Evolutionary conservation across 2,329 filamentous ascomycete species (phyloP).

Genomic region (Helotiales sp.): DNA sequence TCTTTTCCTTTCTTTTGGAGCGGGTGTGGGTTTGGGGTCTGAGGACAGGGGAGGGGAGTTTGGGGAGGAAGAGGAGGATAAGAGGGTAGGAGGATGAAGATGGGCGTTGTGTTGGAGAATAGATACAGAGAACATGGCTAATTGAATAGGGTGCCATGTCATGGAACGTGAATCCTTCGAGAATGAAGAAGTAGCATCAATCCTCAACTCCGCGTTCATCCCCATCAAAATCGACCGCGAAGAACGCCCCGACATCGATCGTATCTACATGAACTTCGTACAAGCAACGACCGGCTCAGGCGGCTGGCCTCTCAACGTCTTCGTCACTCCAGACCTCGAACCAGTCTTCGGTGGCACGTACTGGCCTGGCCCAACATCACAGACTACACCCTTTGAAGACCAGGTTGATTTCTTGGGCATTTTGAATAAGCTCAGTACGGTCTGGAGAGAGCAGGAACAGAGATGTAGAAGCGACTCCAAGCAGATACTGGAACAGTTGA

Average conservation of each 20-base stretch:
- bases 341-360: conserved; percentile 97
- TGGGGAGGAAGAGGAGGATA: neutral
- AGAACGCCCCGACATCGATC: conserved; percentile 90
- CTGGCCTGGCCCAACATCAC: conserved; percentile 67
- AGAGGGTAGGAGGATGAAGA: neutral
- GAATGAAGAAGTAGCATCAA: conserved; percentile 76
- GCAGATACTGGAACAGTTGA: conserved; percentile 79
- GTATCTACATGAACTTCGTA: conserved; percentile 98
- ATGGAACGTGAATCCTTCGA: conserved; percentile 93
- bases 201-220: conserved; percentile 87
- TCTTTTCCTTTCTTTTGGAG: neutral
- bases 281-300: conserved; percentile 89
- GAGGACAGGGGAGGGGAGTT: neutral
- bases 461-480: conserved; percentile 82
- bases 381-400: conserved; percentile 50
- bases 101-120: neutral
- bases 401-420: conserved; percentile 84
- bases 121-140: neutral
- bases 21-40: neutral
- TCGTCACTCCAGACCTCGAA: conserved; percentile 89
- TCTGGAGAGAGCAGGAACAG: conserved; percentile 85
- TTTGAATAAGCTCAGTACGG: conserved; percentile 73
- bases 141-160: conserved; percentile 73
- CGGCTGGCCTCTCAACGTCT: conserved; percentile 96
- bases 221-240: conserved; percentile 94